Evolutionary conservation across 345 rosid genomes (phyloP).

Genomic region (Lepidium sativum): DNA sequence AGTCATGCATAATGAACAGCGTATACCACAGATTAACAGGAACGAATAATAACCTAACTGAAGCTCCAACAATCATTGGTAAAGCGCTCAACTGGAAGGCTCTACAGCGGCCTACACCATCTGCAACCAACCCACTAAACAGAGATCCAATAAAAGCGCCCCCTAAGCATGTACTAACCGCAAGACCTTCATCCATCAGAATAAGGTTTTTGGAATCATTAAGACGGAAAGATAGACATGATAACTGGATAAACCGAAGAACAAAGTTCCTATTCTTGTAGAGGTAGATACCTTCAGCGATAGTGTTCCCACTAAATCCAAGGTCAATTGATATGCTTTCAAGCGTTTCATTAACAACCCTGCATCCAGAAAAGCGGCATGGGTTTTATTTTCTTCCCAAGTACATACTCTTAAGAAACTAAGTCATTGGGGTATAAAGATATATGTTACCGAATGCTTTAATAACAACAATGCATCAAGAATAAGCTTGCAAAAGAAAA

Average conservation of each 20-base stretch:
- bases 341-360: slow-evolving; percentile 88
- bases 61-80: slow-evolving; percentile 83
- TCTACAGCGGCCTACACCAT: slow-evolving; percentile 87
- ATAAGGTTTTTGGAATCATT: slow-evolving; percentile 11
- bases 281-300: slow-evolving; percentile 68
- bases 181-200: slow-evolving; percentile 64
- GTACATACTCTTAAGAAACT: not conserved
- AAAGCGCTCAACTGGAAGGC: slow-evolving; percentile 86
- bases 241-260: slow-evolving; percentile 8
- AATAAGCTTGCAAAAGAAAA: not conserved
- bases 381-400: not conserved
- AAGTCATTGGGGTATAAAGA: not conserved
- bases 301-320: slow-evolving; percentile 67
- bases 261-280: not conserved
- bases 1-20: not conserved
- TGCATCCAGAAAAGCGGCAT: slow-evolving; percentile 29
- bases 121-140: slow-evolving; percentile 84
- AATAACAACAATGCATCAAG: not conserved
- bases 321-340: slow-evolving; percentile 87
- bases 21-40: not conserved
- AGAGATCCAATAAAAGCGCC: slow-evolving; percentile 87
- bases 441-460: not conserved
- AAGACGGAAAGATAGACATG: not conserved
- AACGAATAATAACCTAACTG: slow-evolving; percentile 52
- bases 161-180: slow-evolving; percentile 86